Evolutionary conservation across 495 filamentous ascomycete genomes (phyloP).

Genomic region (Penicillium subrubescens): DNA sequence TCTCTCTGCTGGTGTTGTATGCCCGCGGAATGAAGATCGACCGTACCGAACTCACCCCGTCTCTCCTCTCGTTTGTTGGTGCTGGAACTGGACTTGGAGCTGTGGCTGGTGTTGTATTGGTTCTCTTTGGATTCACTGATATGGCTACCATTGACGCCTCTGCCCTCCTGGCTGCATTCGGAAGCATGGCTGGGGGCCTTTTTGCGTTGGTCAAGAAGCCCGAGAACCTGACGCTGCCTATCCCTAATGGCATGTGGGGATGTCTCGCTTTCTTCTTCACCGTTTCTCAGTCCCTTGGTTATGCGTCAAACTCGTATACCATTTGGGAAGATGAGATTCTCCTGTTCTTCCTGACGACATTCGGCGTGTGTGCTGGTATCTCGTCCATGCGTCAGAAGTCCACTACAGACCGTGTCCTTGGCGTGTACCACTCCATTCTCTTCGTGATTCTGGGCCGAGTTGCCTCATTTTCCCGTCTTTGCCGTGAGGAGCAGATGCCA

Average conservation of each 20-base stretch:
- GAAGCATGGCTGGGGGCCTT: conserved; percentile 63
- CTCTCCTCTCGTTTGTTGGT: conserved; percentile 47
- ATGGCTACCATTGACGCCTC: conserved; percentile 32
- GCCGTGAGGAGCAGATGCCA: conserved; percentile 98
- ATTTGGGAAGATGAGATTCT: conserved; percentile 98
- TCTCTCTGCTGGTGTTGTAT: conserved; percentile 70
- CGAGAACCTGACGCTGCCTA: conserved; percentile 52
- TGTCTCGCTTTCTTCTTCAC: conserved; percentile 83
- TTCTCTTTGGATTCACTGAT: conserved; percentile 27
- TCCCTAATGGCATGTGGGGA: conserved; percentile 85
- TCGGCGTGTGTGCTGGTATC: conserved; percentile 71
- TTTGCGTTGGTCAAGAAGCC: conserved; percentile 55
- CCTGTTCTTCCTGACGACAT: conserved; percentile 87
- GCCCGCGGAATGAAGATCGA: conserved; percentile 60
- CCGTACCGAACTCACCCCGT: conserved; percentile 52
- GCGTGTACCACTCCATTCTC: conserved; percentile 78
- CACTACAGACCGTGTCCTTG: conserved; percentile 65
- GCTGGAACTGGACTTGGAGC: conserved; percentile 47
- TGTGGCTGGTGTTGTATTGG: conserved; percentile 30
- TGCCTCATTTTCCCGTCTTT: conserved; percentile 88
- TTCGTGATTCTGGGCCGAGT: conserved; percentile 82
- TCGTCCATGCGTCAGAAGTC: conserved; percentile 71
- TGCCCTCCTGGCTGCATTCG: conserved; percentile 55
- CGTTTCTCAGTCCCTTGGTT: conserved; percentile 79
- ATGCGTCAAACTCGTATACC: conserved; percentile 96